Conservation (phyloP, 2,329 filamentous ascomycete species). For the Verticillium alfalfae region DNA sequence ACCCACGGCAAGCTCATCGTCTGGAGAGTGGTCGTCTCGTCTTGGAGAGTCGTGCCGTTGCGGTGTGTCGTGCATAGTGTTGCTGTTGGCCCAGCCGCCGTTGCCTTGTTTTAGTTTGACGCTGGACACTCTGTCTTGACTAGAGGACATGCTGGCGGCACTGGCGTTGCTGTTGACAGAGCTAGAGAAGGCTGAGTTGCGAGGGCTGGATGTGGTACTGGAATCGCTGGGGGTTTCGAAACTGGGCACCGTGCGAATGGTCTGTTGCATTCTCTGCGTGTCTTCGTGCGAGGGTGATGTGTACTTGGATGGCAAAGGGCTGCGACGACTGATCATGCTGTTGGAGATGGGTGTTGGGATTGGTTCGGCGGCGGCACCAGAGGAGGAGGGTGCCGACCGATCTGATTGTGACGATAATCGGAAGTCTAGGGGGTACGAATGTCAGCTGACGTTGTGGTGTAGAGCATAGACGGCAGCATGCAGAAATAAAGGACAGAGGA, state of each 20-base stretch:
- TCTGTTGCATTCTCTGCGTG: conserved; percentile 32
- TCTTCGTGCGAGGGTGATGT: conserved; percentile 11
- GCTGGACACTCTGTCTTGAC: conserved; percentile 23
- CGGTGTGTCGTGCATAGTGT: conserved; percentile 2
- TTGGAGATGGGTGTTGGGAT: conserved; percentile 31
- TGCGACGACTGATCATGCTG: conserved; percentile 24
- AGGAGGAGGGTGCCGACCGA: conserved; percentile 6
- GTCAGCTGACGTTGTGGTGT: conserved; percentile 1
- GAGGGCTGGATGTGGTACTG: conserved; percentile 29
- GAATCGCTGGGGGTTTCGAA: conserved; percentile 43
- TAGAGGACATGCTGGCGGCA: conserved; percentile 35
- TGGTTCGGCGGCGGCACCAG: conserved; percentile 17
- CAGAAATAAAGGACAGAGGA: not conserved
- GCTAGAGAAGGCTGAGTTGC: conserved; percentile 49
- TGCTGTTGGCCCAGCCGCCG: conserved; percentile 8
- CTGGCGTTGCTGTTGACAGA: conserved; percentile 50
- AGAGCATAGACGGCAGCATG: not conserved
- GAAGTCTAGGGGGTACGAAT: conserved; percentile 16
- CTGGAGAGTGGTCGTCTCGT: conserved; percentile 6
- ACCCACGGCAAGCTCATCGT: conserved; percentile 13
- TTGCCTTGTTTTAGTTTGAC: conserved; percentile 26
- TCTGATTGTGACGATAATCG: conserved; percentile 9
- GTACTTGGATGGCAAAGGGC: not conserved
- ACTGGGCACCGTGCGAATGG: conserved; percentile 53
- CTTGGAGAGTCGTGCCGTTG: conserved; percentile 2